A percentile compares a stretch with the other conserved stretches of the same genome.
These are phyloP conservation scores for Allantophomopsis cytisporea DNA, from an alignment of 2,329 filamentous ascomycete species.

Conservation along the genomic window DNA sequence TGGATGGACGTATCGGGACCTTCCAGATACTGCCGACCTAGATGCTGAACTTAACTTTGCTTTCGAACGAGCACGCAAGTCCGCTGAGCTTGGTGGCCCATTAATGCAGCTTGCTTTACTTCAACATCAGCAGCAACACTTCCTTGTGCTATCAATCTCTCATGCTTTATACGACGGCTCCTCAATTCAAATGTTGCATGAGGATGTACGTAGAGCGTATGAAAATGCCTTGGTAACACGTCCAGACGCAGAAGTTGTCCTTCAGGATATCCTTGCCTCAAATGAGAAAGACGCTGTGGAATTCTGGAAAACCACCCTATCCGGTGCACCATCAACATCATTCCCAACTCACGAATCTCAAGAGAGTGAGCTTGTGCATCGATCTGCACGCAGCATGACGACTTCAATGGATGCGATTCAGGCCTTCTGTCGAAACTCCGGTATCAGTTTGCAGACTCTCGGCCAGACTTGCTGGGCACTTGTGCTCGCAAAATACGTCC, in stretches of 20 bases:
- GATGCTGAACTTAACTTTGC: conserved; percentile 24
- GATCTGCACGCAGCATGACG: conserved; percentile 30
- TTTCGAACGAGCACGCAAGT: conserved; percentile 21
- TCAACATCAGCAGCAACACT: conserved; percentile 18
- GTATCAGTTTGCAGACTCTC: conserved; percentile 63
- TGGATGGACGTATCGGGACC: conserved; percentile 15
- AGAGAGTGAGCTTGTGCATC: conserved; percentile 15
- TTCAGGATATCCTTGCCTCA: conserved; percentile 29
- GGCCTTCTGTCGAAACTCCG: conserved; percentile 48
- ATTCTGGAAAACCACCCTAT: conserved; percentile 64
- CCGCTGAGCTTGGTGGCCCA: conserved; percentile 20
- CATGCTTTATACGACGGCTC: conserved; percentile 87
- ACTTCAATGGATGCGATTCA: conserved; percentile 27
- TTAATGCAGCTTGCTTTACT: conserved; percentile 37
- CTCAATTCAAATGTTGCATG: conserved; percentile 64
- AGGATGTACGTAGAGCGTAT: conserved; percentile 57
- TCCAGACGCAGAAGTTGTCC: conserved; percentile 33
- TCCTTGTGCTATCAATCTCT: conserved; percentile 56
- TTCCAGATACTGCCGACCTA: conserved; percentile 2
- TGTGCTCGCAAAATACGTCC: conserved; percentile 47
- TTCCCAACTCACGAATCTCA: conserved; percentile 22
- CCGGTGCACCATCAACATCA: conserved; percentile 26
- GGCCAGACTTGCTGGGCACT: conserved; percentile 67
- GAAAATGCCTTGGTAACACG: conserved; percentile 24
- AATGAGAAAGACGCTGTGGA: conserved; percentile 28